Evolutionary conservation across 106 monocot species (phyloP).

Genomic region (Xerophyta viscosa): DNA sequence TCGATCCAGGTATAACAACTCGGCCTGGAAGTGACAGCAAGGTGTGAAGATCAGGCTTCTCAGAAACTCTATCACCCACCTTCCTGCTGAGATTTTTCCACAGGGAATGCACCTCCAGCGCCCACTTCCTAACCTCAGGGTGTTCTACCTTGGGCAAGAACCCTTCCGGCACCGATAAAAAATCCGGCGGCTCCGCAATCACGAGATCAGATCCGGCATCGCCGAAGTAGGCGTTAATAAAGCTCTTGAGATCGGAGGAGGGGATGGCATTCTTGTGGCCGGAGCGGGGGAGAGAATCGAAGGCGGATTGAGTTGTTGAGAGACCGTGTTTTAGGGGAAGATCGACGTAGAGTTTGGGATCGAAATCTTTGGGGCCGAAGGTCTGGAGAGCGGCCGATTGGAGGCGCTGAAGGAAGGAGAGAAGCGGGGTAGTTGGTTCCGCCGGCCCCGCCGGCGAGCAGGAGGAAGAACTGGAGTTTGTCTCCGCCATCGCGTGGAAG

Average conservation of each 20-base stretch:
- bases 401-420: constrained; percentile 28
- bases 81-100: constrained; percentile 65
- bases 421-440: constrained; percentile 11
- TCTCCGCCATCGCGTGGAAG: too few relatives aligned
- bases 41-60: constrained; percentile 53
- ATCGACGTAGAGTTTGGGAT: constrained; percentile 94
- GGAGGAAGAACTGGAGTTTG: too few relatives aligned
- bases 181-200: constrained; percentile 37
- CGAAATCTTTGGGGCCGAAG: constrained; percentile 59
- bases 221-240: constrained; percentile 30
- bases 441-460: background rate
- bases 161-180: constrained; percentile 59
- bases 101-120: constrained; percentile 70
- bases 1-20: constrained; percentile 59
- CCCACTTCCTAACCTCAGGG: constrained; percentile 55
- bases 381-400: constrained; percentile 36
- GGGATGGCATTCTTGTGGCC: constrained; percentile 19
- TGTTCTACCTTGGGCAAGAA: constrained; percentile 72
- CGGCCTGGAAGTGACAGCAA: constrained; percentile 55
- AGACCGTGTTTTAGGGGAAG: constrained; percentile 57
- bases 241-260: constrained; percentile 26
- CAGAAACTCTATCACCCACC: constrained; percentile 38
- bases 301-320: constrained; percentile 28
- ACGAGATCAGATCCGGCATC: constrained; percentile 56
- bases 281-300: constrained; percentile 40